phyloP scores from a whole-genome alignment of 1,139 yeast species.

The Sugiyamaella sp. region DNA sequence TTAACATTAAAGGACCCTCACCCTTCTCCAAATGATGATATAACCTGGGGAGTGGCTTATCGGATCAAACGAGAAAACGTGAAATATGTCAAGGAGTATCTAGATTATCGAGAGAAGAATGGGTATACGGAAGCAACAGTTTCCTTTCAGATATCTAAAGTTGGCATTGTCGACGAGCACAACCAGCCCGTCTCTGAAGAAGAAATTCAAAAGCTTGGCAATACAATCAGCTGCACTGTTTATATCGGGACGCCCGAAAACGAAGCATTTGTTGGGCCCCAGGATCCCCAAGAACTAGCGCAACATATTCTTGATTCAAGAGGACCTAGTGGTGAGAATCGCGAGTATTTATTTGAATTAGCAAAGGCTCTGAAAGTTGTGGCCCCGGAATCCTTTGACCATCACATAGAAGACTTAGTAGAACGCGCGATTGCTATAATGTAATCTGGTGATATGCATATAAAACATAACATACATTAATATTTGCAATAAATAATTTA shows the following conservation, averaged over 20 bases:
- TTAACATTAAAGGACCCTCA: conserved; percentile 49
- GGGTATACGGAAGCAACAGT: conserved; percentile 80
- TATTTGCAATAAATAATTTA: neutral
- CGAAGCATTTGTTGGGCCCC: conserved; percentile 80
- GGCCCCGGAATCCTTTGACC: conserved; percentile 45
- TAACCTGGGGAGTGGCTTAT: conserved; percentile 84
- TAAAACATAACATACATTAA: neutral
- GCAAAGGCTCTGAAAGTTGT: conserved; percentile 56
- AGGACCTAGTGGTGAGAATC: conserved; percentile 85
- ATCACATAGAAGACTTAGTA: conserved; percentile 44
- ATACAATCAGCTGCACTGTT: conserved; percentile 60
- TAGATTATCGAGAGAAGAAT: conserved; percentile 84
- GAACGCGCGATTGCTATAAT: conserved; percentile 8
- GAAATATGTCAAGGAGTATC: conserved; percentile 60
- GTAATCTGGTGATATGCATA: neutral
- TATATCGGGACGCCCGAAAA: conserved; percentile 85
- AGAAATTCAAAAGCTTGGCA: conserved; percentile 45
- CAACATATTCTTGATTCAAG: conserved; percentile 53
- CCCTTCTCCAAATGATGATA: conserved; percentile 44
- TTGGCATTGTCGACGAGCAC: conserved; percentile 35
- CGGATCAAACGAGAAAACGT: conserved; percentile 72
- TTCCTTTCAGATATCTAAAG: conserved; percentile 57
- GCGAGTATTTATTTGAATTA: conserved; percentile 65
- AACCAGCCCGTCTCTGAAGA: conserved; percentile 8
- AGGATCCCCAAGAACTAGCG: conserved; percentile 64